phyloP scores from a whole-genome alignment of 192 early-diverging fungal genomes.

The Linnemannia zychae region DNA sequence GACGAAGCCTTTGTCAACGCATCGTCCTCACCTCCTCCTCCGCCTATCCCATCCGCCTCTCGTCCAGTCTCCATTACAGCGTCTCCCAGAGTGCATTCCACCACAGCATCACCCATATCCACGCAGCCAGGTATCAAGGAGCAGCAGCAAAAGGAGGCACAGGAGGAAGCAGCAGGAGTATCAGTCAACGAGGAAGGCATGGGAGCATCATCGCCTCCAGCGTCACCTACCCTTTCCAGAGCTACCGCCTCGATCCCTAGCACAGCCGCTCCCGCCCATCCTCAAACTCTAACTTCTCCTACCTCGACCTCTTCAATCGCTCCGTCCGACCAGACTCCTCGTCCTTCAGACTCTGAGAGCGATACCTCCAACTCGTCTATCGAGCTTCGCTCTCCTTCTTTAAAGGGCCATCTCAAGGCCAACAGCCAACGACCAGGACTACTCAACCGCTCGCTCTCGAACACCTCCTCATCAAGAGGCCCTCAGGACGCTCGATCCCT shows the following conservation, averaged over 20 bases:
- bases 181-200: neutral
- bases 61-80: conserved; percentile 1
- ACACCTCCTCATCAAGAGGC: conserved; percentile 21
- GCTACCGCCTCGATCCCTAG: neutral
- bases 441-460: conserved; percentile 24
- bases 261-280: neutral
- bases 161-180: neutral
- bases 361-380: conserved; percentile 29
- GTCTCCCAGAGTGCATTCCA: neutral
- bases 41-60: conserved; percentile 8
- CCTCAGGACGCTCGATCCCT: conserved; percentile 10
- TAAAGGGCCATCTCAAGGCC: conserved; percentile 1
- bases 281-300: neutral
- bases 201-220: conserved; percentile 12
- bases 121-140: neutral
- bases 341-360: conserved; percentile 30
- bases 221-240: neutral
- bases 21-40: conserved; percentile 16
- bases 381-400: neutral
- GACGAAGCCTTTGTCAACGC: conserved; percentile 21
- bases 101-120: neutral
- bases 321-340: neutral
- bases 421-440: neutral
- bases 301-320: neutral
- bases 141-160: neutral